Conservation (phyloP, 1,284 basidiomycete species). For the Moniliophthora roreri region DNA sequence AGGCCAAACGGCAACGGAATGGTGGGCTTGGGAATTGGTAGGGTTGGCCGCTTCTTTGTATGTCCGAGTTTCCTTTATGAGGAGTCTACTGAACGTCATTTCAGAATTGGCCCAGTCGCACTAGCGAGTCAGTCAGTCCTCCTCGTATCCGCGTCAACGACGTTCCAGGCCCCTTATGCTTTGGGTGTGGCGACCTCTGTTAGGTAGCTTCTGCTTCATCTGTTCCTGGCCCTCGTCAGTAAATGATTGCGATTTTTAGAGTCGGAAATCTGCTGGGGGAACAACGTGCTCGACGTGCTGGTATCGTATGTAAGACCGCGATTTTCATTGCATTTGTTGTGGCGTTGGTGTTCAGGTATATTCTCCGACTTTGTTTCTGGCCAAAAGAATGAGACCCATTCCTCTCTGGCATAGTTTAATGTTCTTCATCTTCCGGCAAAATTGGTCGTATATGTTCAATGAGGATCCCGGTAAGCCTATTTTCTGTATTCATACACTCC, state of each 20-base stretch:
- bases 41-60: slow-evolving; percentile 58
- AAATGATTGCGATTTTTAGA: slow-evolving; percentile 37
- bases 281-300: slow-evolving; percentile 64
- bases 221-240: neutral
- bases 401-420: slow-evolving; percentile 45
- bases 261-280: slow-evolving; percentile 86
- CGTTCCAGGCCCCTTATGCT: slow-evolving; percentile 85
- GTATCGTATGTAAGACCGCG: slow-evolving; percentile 59
- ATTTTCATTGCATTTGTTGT: slow-evolving; percentile 63
- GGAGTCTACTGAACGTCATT: too few species aligned
- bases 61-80: too few species aligned
- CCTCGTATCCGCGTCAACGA: slow-evolving; percentile 71
- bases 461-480: slow-evolving; percentile 69
- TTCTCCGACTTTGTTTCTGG: neutral
- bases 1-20: slow-evolving; percentile 72
- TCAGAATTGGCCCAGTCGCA: slow-evolving; percentile 53
- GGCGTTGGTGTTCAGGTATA: slow-evolving; percentile 62
- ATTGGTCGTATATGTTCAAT: slow-evolving; percentile 87
- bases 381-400: neutral
- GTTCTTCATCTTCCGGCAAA: slow-evolving; percentile 70
- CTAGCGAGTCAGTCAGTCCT: slow-evolving; percentile 77
- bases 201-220: too few species aligned
- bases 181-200: slow-evolving; percentile 83
- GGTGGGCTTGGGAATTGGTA: slow-evolving; percentile 91
- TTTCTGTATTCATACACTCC: neutral